Evolutionary conservation across 306 rosid species (phyloP).

Genomic region (Acacia confusa): DNA sequence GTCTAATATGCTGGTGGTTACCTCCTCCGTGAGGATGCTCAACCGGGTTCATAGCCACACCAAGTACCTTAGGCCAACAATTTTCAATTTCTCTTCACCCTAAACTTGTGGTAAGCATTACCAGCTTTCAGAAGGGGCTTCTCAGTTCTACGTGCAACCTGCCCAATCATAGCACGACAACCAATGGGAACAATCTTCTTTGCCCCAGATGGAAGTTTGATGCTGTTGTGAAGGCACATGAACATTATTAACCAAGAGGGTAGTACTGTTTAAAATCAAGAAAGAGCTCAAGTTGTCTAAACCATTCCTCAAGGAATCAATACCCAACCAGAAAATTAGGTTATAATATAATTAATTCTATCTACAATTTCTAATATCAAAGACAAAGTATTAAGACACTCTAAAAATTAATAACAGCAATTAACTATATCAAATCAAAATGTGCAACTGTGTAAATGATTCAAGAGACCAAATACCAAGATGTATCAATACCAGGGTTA

Average conservation of each 20-base stretch:
- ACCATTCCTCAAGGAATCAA: neutral
- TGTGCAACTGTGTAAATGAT: neutral
- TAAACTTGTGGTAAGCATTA: slow-evolving; percentile 50
- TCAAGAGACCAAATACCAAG: slow-evolving; percentile 14
- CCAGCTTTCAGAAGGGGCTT: slow-evolving; percentile 53
- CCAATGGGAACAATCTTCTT: slow-evolving; percentile 51
- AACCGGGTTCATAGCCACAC: slow-evolving; percentile 55
- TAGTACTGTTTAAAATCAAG: neutral
- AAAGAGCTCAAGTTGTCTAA: neutral
- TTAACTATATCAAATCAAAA: slow-evolving; percentile 14
- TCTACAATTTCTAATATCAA: no score
- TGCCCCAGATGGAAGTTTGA: slow-evolving; percentile 48
- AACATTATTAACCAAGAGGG: neutral
- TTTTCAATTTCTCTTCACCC: slow-evolving; percentile 54
- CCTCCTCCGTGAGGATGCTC: slow-evolving; percentile 63
- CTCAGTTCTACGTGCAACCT: slow-evolving; percentile 51
- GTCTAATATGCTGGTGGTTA: slow-evolving; percentile 51
- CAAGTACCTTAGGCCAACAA: slow-evolving; percentile 58
- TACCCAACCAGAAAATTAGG: no score
- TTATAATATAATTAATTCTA: no score
- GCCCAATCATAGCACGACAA: slow-evolving; percentile 51
- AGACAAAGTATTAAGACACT: neutral
- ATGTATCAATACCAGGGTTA: slow-evolving; percentile 45
- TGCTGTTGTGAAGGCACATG: slow-evolving; percentile 11
- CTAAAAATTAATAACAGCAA: slow-evolving; percentile 21